Percentiles rank a stretch among this genome's conserved stretches.
Evolutionary conservation across 768 basidiomycete species (phyloP).

Genomic region (Heimioporus sp.): DNA sequence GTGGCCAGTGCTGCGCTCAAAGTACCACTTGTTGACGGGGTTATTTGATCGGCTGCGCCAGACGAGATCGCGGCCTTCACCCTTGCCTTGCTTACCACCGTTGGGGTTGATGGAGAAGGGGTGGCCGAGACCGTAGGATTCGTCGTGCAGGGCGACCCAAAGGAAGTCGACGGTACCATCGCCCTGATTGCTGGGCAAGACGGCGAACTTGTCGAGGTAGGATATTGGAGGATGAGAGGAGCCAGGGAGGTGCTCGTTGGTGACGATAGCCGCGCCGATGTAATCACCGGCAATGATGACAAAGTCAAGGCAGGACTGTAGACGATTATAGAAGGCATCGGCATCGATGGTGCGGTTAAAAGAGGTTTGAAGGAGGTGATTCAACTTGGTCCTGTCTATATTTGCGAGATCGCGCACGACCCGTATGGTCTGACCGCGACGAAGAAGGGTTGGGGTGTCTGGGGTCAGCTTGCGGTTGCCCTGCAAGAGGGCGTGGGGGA

Average conservation of each 20-base stretch:
- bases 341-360: conserved; percentile 75
- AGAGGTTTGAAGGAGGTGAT: conserved; percentile 80
- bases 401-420: conserved; percentile 70
- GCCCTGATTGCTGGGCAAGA: conserved; percentile 91
- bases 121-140: conserved; percentile 94
- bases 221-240: conserved; percentile 51
- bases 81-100: conserved; percentile 85
- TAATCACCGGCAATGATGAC: conserved; percentile 95
- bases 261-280: conserved; percentile 91
- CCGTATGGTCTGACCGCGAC: conserved; percentile 83
- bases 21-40: conserved; percentile 99
- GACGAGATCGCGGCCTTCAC: conserved; percentile 90
- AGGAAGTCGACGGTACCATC: conserved; percentile 99
- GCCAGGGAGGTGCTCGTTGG: conserved; percentile 49
- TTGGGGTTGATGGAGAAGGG: conserved; percentile 94
- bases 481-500: conserved; percentile 91
- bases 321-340: conserved; percentile 72
- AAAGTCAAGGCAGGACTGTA: conserved; percentile 81
- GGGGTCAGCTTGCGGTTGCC: conserved; percentile 81
- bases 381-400: conserved; percentile 75
- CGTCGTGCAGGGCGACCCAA: conserved; percentile 98
- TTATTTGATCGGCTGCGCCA: conserved; percentile 94
- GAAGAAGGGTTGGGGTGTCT: conserved; percentile 90
- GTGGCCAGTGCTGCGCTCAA: conserved; percentile 92
- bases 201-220: conserved; percentile 98